Conservation (phyloP, 495 filamentous ascomycete genomes). For the Neurospora tetrasperma region DNA sequence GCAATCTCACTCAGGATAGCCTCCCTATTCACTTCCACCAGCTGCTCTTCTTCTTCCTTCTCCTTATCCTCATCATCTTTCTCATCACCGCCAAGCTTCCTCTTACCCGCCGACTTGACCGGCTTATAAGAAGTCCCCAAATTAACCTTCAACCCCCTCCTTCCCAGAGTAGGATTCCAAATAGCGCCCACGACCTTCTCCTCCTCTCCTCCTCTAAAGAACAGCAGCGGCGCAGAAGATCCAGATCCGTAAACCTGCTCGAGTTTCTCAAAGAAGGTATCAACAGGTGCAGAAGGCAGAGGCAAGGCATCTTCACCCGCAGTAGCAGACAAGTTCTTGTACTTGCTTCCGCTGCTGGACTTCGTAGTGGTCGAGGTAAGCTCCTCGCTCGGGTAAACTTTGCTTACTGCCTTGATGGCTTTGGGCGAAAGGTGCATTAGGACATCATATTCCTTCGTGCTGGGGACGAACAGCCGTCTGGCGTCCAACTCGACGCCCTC, state of each 20-base stretch:
- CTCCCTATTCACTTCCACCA: slow-evolving; percentile 57
- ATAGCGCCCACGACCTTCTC: slow-evolving; percentile 59
- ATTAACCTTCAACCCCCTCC: slow-evolving; percentile 54
- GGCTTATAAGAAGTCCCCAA: slow-evolving; percentile 59
- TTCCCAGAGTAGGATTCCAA: slow-evolving; percentile 61
- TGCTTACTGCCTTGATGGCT: slow-evolving; percentile 20
- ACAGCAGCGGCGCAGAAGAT: slow-evolving; percentile 55
- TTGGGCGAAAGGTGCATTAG: slow-evolving; percentile 58
- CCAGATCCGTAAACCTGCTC: slow-evolving; percentile 22
- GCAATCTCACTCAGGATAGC: slow-evolving; percentile 76
- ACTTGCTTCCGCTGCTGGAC: slow-evolving; percentile 22
- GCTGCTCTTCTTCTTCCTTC: slow-evolving; percentile 16
- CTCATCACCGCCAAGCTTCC: slow-evolving; percentile 1
- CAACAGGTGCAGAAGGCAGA: slow-evolving; percentile 35
- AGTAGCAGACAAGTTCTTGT: slow-evolving; percentile 60
- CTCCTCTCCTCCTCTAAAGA: slow-evolving; percentile 56
- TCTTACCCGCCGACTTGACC: background rate
- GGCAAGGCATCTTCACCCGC: slow-evolving; percentile 29
- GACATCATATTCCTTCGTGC: slow-evolving; percentile 73
- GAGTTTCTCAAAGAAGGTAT: slow-evolving; percentile 49
- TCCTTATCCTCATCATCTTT: slow-evolving; percentile 14
- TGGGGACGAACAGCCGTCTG: slow-evolving; percentile 55
- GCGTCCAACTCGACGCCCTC: slow-evolving; percentile 46
- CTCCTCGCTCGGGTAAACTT: slow-evolving; percentile 18
- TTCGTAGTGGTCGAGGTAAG: background rate